Evolutionary conservation across 2,329 filamentous ascomycete genomes (phyloP).

Genomic region (Pseudopithomyces maydicus): DNA sequence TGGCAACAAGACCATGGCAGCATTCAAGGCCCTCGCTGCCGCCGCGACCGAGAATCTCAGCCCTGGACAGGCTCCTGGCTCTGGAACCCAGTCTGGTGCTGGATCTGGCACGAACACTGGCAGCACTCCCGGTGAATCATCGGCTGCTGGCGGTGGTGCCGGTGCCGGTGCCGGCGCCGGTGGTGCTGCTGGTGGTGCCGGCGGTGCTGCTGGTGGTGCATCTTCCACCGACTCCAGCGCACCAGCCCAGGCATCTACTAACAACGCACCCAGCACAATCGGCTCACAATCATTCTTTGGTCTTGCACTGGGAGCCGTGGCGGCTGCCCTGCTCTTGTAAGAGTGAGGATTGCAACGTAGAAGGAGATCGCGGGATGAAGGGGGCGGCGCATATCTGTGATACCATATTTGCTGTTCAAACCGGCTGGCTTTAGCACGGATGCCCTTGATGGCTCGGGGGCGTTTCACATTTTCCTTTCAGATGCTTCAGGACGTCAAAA

Average conservation of each 20-base stretch:
- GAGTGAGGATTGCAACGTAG: background rate
- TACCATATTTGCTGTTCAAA: constrained; percentile 26
- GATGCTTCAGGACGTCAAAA: background rate
- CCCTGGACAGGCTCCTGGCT: constrained; percentile 42
- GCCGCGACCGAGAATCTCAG: constrained; percentile 48
- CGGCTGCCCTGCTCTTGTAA: constrained; percentile 34
- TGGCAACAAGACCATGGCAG: constrained; percentile 43
- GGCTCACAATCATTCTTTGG: constrained; percentile 30
- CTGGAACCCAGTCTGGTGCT: constrained; percentile 15
- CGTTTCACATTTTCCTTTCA: constrained; percentile 5
- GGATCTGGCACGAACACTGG: constrained; percentile 15
- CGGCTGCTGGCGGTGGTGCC: constrained; percentile 10
- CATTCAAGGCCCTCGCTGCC: constrained; percentile 45
- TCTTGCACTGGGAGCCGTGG: constrained; percentile 29
- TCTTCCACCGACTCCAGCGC: constrained; percentile 6
- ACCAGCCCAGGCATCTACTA: constrained; percentile 32
- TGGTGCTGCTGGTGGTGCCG: constrained; percentile 8
- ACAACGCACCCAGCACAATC: constrained; percentile 27
- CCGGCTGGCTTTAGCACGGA: constrained; percentile 25
- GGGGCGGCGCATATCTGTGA: constrained; percentile 20
- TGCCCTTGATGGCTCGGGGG: constrained; percentile 7
- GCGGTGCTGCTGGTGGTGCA: background rate
- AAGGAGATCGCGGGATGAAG: background rate
- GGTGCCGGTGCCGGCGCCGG: constrained; percentile 9
- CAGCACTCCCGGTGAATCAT: constrained; percentile 11